Base-by-base conservation (phyloP, 805 yeast genomes). In the Yamadazyma nakazawae region DNA sequence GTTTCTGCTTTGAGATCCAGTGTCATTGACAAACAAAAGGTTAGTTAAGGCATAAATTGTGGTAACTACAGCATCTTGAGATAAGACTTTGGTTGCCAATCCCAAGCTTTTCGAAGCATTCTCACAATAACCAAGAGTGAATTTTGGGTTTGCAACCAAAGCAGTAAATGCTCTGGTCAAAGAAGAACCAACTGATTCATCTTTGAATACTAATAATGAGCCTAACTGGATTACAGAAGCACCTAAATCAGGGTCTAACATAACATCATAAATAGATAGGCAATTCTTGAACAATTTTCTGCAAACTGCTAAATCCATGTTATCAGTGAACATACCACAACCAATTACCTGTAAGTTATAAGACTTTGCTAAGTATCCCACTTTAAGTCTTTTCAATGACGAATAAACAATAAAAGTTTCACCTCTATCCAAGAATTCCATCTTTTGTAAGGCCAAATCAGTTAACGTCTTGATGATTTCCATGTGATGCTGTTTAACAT, bases 1-100 rank as follows among this genome's bases (percentile, higher is more conserved):
- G 39, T 53, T 52, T 43, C 65, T 55, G 7, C 58, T 54, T 41
- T 54, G 64, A 7, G 28, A 4, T n/a, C 14, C 67, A 55, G 67
- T 76, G 49, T 66, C 78, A 13, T 76, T 82, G 44, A 74, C 78
- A 43, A 84, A 78, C 28, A 92, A 66, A 49, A 86, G 63, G 60
- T 94, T 94, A 16, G 87, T 81, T 52, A 92, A 73, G 0, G 95
- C 82, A 65, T 94, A 94, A 43, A 94, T 81, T 1, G 92, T 79
- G 7, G 96, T 84, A 8, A 90, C 87, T 18, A 86, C 82, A 1
- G 88, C 80, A 59, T 90, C 97, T 58, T 89, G 92, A 16, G 90
- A 80, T 44, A 86, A 70, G 8, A 80, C 78, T 47, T 77, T 79
- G 54, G 88, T 70, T 2, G 91, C 89, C 41, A 77, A 62, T 0